phyloP scores from a whole-genome alignment of 352 stramenopile genomes.

The Pythium apleroticum region DNA sequence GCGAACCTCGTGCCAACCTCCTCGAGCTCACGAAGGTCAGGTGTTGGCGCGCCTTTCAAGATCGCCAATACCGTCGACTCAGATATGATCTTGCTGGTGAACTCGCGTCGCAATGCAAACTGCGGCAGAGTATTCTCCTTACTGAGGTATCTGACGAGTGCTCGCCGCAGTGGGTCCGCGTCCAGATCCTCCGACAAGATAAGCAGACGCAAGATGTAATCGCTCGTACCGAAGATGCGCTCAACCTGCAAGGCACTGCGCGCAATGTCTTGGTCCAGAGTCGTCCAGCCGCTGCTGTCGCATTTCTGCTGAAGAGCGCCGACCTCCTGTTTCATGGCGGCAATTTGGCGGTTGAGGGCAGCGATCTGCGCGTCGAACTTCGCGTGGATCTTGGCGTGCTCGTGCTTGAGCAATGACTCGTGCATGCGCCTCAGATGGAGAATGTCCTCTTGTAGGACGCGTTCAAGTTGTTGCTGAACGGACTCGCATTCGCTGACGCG shows the following conservation, averaged over 20 bases:
- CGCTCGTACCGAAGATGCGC: conserved; percentile 64
- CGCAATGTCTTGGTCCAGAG: conserved; percentile 57
- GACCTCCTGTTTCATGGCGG: conserved; percentile 45
- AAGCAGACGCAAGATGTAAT: conserved; percentile 68
- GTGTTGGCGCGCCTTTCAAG: conserved; percentile 50
- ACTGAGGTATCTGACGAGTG: conserved; percentile 57
- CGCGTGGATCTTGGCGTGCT: conserved; percentile 60
- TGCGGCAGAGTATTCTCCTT: conserved; percentile 47
- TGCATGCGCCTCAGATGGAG: conserved; percentile 67
- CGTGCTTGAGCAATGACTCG: conserved; percentile 45
- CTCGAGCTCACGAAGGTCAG: conserved; percentile 54
- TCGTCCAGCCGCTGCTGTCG: conserved; percentile 50
- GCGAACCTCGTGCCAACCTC: conserved; percentile 43
- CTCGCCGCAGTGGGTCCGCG: conserved; percentile 49
- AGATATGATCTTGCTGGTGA: conserved; percentile 71
- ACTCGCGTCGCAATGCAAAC: conserved; percentile 64
- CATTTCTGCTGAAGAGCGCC: conserved; percentile 49
- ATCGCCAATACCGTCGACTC: conserved; percentile 67
- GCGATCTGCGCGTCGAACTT: conserved; percentile 56
- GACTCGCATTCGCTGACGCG: conserved; percentile 38
- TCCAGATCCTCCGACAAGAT: conserved; percentile 77
- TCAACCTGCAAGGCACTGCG: conserved; percentile 58
- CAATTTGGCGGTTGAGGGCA: conserved; percentile 36
- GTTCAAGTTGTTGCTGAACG: conserved; percentile 49
- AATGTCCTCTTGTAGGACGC: conserved; percentile 58